Conservation (phyloP, 768 basidiomycete genomes). For the Rhizopogon rudus region DNA sequence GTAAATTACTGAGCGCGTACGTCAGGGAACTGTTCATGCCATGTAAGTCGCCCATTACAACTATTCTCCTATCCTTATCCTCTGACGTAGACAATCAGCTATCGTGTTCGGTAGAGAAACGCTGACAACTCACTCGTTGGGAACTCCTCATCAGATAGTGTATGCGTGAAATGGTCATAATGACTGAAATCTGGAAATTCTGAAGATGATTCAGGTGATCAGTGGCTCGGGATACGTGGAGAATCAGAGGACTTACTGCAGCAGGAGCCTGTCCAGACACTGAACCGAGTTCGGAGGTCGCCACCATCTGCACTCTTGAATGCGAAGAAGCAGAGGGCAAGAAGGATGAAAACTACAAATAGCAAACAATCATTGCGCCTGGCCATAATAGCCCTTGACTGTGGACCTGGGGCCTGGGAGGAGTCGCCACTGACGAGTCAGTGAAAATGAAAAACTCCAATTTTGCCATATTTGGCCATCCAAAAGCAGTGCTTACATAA, state of each 20-base stretch:
- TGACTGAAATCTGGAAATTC: conserved; percentile 53
- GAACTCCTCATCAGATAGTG: conserved; percentile 44
- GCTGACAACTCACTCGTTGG: conserved; percentile 40
- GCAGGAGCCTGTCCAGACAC: conserved; percentile 14
- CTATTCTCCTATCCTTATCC: conserved; percentile 47
- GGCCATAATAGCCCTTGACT: background rate
- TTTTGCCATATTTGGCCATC: too few species aligned
- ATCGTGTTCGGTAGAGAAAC: background rate
- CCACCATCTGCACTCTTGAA: conserved; percentile 21
- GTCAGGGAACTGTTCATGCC: conserved; percentile 67
- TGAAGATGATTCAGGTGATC: conserved; percentile 13
- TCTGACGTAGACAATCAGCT: conserved; percentile 32
- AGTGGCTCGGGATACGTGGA: background rate
- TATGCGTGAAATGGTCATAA: conserved; percentile 35
- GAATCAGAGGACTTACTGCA: background rate
- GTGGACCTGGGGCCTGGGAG: too few species aligned
- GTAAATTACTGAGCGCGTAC: conserved; percentile 36
- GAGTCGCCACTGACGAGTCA: too few species aligned
- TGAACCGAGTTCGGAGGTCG: background rate
- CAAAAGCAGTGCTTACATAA: too few species aligned
- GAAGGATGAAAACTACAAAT: conserved; percentile 33
- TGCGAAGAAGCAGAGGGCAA: conserved; percentile 41
- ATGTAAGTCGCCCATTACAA: conserved; percentile 88
- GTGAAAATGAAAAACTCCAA: too few species aligned
- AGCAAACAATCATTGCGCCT: conserved; percentile 3